Conservation (phyloP, 2,329 filamentous ascomycete species). For the Fusarium continuum region DNA sequence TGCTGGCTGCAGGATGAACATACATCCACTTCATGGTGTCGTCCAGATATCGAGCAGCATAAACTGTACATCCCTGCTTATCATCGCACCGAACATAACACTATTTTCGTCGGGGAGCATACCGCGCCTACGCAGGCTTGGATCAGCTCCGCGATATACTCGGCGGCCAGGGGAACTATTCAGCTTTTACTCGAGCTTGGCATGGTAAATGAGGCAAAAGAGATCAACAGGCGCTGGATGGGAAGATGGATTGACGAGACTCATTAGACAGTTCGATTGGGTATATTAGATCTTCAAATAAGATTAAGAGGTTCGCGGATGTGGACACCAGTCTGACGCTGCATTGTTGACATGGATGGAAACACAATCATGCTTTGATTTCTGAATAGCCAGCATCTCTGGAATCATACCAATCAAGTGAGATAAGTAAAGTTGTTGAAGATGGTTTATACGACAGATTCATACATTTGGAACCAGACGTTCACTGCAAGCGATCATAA, state of each 20-base stretch:
- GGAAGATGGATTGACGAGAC: not conserved
- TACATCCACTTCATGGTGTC: constrained; percentile 61
- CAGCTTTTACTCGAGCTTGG: constrained; percentile 46
- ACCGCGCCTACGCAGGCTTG: constrained; percentile 77
- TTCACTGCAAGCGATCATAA: no score
- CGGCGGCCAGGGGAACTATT: constrained; percentile 71
- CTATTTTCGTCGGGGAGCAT: constrained; percentile 76
- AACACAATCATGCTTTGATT: no score
- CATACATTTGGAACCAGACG: no score
- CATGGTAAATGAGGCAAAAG: constrained; percentile 35
- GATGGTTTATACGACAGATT: no score
- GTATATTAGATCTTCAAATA: no score
- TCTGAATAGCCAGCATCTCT: no score
- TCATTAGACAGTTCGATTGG: no score
- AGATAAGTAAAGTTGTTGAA: no score
- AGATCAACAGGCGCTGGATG: constrained; percentile 10
- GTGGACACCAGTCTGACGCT: no score
- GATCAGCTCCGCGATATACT: constrained; percentile 74
- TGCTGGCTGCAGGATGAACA: constrained; percentile 22
- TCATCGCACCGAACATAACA: constrained; percentile 72
- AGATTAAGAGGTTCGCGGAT: no score
- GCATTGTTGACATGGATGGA: no score
- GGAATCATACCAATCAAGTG: no score
- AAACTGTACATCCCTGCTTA: constrained; percentile 77
- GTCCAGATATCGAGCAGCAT: constrained; percentile 70